Evolutionary conservation across 108 stramenopile species (phyloP).

Genomic region (Skeletonema marinoi): DNA sequence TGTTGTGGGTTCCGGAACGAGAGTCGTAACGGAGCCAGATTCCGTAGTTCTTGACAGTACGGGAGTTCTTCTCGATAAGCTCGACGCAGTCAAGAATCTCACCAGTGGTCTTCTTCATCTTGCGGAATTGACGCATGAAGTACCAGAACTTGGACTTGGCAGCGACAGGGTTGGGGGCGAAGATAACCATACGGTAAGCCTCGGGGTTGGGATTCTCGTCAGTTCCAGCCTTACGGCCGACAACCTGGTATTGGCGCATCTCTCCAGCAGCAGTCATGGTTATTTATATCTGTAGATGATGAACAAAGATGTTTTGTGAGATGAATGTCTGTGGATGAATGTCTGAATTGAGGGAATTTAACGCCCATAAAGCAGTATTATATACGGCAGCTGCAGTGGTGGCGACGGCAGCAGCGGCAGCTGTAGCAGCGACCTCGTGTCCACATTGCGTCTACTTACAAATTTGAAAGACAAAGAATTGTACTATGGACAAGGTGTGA

Average conservation of each 20-base stretch:
- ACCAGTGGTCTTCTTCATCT: slow-evolving; percentile 99
- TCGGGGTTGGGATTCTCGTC: slow-evolving; percentile 97
- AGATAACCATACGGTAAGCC: slow-evolving; percentile 99
- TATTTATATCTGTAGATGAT: not conserved
- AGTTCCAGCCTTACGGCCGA: slow-evolving; percentile 98
- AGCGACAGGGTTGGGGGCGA: slow-evolving; percentile 94
- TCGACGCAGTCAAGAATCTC: slow-evolving; percentile 98
- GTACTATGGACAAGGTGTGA: not conserved
- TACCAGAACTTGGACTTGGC: slow-evolving; percentile 99
- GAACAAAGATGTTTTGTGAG: slow-evolving; percentile 1
- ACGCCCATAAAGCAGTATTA: too few species aligned
- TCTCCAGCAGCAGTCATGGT: slow-evolving; percentile 87
- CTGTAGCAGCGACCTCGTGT: not conserved
- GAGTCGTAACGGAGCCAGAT: slow-evolving; percentile 99
- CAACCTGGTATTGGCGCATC: slow-evolving; percentile 98
- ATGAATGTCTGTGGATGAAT: slow-evolving; percentile 75
- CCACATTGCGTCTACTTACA: not conserved
- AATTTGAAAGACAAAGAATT: not conserved
- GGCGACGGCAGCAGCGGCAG: not conserved
- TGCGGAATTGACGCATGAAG: slow-evolving; percentile 99
- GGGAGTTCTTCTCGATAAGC: slow-evolving; percentile 95
- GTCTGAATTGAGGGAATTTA: not conserved
- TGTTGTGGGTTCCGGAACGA: slow-evolving; percentile 99
- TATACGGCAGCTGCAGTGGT: too few species aligned
- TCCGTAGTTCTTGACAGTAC: slow-evolving; percentile 99